Conservation (phyloP, 768 basidiomycete species). For the Lanmaoa pseudosensibilis region DNA sequence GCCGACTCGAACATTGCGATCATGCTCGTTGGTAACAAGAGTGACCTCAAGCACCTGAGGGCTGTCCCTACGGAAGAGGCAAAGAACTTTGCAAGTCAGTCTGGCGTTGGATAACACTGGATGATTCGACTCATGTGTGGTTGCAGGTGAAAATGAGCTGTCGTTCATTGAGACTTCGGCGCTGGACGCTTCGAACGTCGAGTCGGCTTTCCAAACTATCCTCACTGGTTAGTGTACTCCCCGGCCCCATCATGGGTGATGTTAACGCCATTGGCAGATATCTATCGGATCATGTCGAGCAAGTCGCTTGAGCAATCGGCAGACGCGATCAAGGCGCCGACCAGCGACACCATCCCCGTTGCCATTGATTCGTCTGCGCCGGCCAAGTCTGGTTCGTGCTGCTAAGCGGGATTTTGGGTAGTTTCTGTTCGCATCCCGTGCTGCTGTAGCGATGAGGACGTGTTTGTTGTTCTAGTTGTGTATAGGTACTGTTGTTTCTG, state of each 20-base stretch:
- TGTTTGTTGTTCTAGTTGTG: slow-evolving; percentile 19
- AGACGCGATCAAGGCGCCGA: slow-evolving; percentile 74
- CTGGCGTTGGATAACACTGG: slow-evolving; percentile 25
- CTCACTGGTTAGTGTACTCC: slow-evolving; percentile 65
- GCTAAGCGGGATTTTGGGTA: slow-evolving; percentile 38
- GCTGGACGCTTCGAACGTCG: slow-evolving; percentile 99
- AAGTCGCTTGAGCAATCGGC: slow-evolving; percentile 87
- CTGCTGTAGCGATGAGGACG: not conserved
- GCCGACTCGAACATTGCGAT: slow-evolving; percentile 92
- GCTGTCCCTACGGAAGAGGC: slow-evolving; percentile 98
- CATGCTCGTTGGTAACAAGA: slow-evolving; percentile 98
- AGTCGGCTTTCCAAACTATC: slow-evolving; percentile 95
- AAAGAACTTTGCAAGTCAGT: slow-evolving; percentile 79
- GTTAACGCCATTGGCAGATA: slow-evolving; percentile 54
- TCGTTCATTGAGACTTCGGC: slow-evolving; percentile 99
- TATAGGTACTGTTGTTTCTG: slow-evolving; percentile 28
- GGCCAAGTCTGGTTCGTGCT: slow-evolving; percentile 62
- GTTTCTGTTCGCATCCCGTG: slow-evolving; percentile 3
- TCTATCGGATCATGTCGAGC: slow-evolving; percentile 96
- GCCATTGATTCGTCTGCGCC: slow-evolving; percentile 58
- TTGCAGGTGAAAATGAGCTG: slow-evolving; percentile 80
- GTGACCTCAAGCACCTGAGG: slow-evolving; percentile 95
- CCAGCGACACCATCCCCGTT: slow-evolving; percentile 84
- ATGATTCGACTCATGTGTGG: slow-evolving; percentile 1
- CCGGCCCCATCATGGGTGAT: not conserved